Percentiles rank a stretch among this genome's conserved stretches.
Conservation (phyloP, 306 rosid species). For the Oxytropis ochrocephala region DNA sequence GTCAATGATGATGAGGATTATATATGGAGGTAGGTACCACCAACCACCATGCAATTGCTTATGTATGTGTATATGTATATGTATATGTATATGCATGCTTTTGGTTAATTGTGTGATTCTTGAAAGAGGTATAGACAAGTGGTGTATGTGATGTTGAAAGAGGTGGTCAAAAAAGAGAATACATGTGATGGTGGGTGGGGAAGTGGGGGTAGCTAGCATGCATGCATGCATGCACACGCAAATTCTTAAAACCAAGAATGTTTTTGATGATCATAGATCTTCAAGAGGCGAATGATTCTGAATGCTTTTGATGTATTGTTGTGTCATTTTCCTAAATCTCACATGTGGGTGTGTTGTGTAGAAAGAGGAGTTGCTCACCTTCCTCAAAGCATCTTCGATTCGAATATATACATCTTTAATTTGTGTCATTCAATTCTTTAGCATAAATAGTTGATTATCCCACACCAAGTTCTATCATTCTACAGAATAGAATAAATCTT, state of each 20-base stretch:
- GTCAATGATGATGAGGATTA: neutral
- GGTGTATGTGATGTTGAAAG: neutral
- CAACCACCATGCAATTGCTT: constrained; percentile 27
- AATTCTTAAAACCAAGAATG: constrained; percentile 31
- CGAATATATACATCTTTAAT: neutral
- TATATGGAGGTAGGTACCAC: constrained; percentile 49
- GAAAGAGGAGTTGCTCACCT: neutral
- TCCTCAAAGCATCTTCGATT: neutral
- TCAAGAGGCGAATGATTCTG: constrained; percentile 24
- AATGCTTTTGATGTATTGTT: constrained; percentile 58
- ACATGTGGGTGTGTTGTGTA: neutral
- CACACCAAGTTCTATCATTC: neutral
- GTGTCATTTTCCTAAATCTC: constrained; percentile 45
- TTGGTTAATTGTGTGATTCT: neutral
- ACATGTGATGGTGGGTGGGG: neutral
- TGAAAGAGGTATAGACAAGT: constrained; percentile 8
- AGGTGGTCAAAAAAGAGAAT: constrained; percentile 62
- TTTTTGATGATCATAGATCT: constrained; percentile 10
- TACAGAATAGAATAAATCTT: neutral
- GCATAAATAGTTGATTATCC: neutral
- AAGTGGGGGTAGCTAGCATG: neutral
- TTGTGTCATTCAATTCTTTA: neutral
- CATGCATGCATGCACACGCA: constrained; percentile 24
- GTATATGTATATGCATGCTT: constrained; percentile 15
- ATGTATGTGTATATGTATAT: constrained; percentile 13